Conservation (phyloP, 805 yeast species). For the Zygosaccharomyces bisporus region DNA sequence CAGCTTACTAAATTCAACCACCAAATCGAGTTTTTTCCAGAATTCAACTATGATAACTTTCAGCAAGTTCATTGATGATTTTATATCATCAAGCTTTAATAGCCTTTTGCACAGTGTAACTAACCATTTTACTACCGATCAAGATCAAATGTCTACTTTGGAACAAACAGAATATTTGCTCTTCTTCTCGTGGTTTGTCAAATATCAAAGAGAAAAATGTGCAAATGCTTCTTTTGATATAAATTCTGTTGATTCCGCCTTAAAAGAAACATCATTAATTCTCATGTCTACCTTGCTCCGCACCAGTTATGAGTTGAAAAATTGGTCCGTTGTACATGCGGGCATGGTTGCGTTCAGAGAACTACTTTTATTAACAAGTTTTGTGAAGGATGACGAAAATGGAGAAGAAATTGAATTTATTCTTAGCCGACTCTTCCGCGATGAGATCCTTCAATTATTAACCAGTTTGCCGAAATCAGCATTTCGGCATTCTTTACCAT, state of each 20-base stretch:
- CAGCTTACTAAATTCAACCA: slow-evolving; percentile 24
- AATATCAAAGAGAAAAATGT: slow-evolving; percentile 50
- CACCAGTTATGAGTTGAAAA: slow-evolving; percentile 40
- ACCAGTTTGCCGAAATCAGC: slow-evolving; percentile 61
- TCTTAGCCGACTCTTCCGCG: slow-evolving; percentile 65
- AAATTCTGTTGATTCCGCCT: slow-evolving; percentile 48
- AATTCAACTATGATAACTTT: slow-evolving; percentile 35
- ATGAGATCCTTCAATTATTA: slow-evolving; percentile 52
- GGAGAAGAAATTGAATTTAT: slow-evolving; percentile 51
- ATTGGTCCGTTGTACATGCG: slow-evolving; percentile 65
- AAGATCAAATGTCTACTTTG: slow-evolving; percentile 32
- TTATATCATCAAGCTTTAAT: slow-evolving; percentile 73
- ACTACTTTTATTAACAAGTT: slow-evolving; percentile 45
- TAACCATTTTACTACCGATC: slow-evolving; percentile 42
- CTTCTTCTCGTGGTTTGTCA: slow-evolving; percentile 70
- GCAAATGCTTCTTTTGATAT: slow-evolving; percentile 28
- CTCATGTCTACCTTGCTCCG: slow-evolving; percentile 43
- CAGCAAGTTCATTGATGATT: slow-evolving; percentile 48
- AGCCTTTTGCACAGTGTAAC: slow-evolving; percentile 55
- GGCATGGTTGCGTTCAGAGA: slow-evolving; percentile 65
- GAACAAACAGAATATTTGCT: slow-evolving; percentile 49
- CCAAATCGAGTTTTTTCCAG: slow-evolving; percentile 32
- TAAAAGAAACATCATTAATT: slow-evolving; percentile 59
- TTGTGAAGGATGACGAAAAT: slow-evolving; percentile 39
- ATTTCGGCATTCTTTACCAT: slow-evolving; percentile 57